phyloP scores from a whole-genome alignment of 768 basidiomycete species.

The Suillus luteus region DNA sequence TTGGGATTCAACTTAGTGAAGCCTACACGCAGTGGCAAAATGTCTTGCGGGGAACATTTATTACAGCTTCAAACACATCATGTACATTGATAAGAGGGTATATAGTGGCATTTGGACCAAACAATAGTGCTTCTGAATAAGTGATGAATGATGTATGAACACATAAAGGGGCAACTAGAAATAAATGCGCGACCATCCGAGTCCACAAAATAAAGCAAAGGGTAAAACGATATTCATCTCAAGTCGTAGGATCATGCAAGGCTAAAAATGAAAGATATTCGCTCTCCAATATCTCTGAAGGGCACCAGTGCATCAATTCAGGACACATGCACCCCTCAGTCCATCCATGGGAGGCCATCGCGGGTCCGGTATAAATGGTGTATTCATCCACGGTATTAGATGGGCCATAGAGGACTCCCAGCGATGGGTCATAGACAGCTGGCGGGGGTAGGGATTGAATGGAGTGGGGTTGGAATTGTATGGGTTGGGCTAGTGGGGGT shows the following conservation, averaged over 20 bases:
- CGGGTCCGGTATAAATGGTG: background rate
- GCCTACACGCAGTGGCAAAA: no score
- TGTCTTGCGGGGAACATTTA: no score
- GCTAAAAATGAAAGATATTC: background rate
- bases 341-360: background rate
- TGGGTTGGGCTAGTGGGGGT: background rate
- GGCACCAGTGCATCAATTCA: background rate
- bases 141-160: background rate
- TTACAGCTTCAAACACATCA: no score
- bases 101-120: background rate
- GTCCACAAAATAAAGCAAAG: background rate
- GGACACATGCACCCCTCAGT: slow-evolving; percentile 1
- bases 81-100: background rate
- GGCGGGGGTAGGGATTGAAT: background rate
- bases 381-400: background rate
- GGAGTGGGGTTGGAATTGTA: background rate
- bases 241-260: background rate
- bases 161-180: background rate
- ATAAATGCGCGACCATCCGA: no score
- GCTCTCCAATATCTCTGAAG: background rate
- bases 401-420: background rate
- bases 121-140: background rate
- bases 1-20: no score
- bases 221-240: background rate
- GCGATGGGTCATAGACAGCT: background rate